Percentiles rank a stretch among this genome's conserved stretches.
These are phyloP conservation scores for Aspergillus fructus DNA, from an alignment of 2,329 filamentous ascomycete species.

Conservation along the genomic window DNA sequence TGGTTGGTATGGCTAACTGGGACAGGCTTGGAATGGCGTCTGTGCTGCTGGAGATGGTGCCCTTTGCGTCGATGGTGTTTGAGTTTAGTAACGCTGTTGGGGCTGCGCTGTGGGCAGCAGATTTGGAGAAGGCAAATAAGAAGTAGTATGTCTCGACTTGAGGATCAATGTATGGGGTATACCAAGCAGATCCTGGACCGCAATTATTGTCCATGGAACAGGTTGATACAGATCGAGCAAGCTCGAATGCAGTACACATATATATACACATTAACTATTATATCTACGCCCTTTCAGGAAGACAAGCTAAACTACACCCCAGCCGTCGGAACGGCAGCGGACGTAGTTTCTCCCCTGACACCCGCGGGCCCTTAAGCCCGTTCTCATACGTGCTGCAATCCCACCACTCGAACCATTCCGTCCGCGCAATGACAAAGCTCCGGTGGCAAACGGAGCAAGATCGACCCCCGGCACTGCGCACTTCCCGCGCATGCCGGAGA, in stretches of 20 bases:
- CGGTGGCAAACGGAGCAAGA: constrained; percentile 42
- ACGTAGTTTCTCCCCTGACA: constrained; percentile 30
- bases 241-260: neutral
- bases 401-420: constrained; percentile 48
- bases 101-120: constrained; percentile 90
- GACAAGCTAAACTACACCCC: constrained; percentile 43
- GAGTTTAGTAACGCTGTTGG: constrained; percentile 90
- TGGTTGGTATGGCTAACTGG: neutral
- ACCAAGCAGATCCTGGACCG: neutral
- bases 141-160: neutral
- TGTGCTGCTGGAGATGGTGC: constrained; percentile 80
- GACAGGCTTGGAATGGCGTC: constrained; percentile 68
- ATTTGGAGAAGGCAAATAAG: constrained; percentile 62
- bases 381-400: constrained; percentile 42
- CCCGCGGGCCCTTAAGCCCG: constrained; percentile 33
- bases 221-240: neutral
- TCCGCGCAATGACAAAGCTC: constrained; percentile 42
- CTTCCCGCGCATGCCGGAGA: constrained; percentile 34
- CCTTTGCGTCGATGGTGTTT: constrained; percentile 78
- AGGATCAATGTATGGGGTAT: neutral
- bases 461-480: constrained; percentile 38
- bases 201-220: neutral
- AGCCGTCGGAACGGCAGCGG: constrained; percentile 42
- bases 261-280: neutral
- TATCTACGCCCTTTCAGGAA: constrained; percentile 18